These are phyloP conservation scores for Xerocomus spinulosus DNA, from an alignment of 768 basidiomycete species.

Conservation along the genomic window DNA sequence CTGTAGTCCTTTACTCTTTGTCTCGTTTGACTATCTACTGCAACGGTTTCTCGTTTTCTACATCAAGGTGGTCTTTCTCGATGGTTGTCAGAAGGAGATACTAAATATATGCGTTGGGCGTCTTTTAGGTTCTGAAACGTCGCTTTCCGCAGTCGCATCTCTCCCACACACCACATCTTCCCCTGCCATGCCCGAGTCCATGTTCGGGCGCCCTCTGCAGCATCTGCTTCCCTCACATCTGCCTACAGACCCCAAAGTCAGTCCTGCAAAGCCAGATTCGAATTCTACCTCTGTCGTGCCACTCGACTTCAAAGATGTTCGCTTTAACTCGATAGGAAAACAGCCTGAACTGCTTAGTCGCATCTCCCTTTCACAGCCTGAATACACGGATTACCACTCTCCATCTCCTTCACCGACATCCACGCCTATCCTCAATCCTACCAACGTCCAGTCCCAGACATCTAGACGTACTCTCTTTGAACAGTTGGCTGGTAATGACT, in stretches of 20 bases:
- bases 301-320: conserved; percentile 38
- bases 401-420: conserved; percentile 21
- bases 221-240: conserved; percentile 20
- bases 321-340: conserved; percentile 52
- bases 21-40: not conserved
- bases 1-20: too few species aligned
- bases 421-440: conserved; percentile 1
- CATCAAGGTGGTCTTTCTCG: conserved; percentile 8
- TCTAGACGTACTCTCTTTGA: conserved; percentile 21
- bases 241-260: not conserved
- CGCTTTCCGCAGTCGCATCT: conserved; percentile 9
- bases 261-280: not conserved
- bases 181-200: conserved; percentile 23
- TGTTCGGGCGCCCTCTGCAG: conserved; percentile 27
- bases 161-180: conserved; percentile 9
- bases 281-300: conserved; percentile 12
- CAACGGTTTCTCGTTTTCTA: not conserved
- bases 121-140: conserved; percentile 6
- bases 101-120: conserved; percentile 17
- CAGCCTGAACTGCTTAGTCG: conserved; percentile 49
- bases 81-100: not conserved
- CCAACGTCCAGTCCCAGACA: conserved; percentile 5
- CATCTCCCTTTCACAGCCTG: conserved; percentile 36
- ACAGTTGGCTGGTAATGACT: conserved; percentile 13
- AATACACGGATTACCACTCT: conserved; percentile 23